Base-by-base conservation (phyloP, 1,284 basidiomycete genomes). In the Ceratobasidium papillatum region DNA sequence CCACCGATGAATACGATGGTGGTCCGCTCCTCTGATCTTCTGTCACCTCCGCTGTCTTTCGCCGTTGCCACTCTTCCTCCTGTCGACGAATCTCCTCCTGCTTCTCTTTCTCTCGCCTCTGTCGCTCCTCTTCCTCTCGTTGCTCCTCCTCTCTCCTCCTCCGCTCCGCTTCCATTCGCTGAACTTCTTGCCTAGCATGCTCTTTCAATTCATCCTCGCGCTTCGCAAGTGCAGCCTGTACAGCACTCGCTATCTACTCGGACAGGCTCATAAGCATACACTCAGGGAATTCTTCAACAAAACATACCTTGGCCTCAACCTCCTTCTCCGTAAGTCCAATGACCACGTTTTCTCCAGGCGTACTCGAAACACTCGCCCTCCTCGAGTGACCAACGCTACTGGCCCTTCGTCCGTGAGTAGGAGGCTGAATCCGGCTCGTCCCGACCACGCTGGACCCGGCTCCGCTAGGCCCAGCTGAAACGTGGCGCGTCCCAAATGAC, bases 41-140 rank as follows among this genome's bases (percentile, higher is more conserved):
- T 41, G 78, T 76, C 51, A 93, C 91, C 80, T 93, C 91, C 14
- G 84, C 85, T 81, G 93, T 89, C 25, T 93, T 93, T 90, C 91
- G 73, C 22, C 38, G 32, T 14, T 76, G 69, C 54, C 76, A 68
- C 47, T 75, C 62, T 25, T 65, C 47, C 30, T 77, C 52, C 30
- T 63, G 72, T 38, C 76, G 41, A 11, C 27, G 43, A 27, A 30
- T 17, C 27, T 74, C 38, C 25, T 41, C 25, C 14, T 25, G 43
- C 22, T 47, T 43, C 41, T 58, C 74, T 32, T 25, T 41, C 74
- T 74, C 62, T 62, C 27, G 54, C 62, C 56, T 34, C 41, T 49
- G 72, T 58, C 49, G 45, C 27, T 72, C 66, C 25, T 71, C 45
- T 49, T 69, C 73, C 41, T 61, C 22, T 47, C 54, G 8, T 36